A percentile compares a stretch with the other conserved stretches of the same genome.
These are phyloP conservation scores for Erigeron philadelphicus DNA, from an alignment of 140 eudicot genomes.

Conservation along the genomic window DNA sequence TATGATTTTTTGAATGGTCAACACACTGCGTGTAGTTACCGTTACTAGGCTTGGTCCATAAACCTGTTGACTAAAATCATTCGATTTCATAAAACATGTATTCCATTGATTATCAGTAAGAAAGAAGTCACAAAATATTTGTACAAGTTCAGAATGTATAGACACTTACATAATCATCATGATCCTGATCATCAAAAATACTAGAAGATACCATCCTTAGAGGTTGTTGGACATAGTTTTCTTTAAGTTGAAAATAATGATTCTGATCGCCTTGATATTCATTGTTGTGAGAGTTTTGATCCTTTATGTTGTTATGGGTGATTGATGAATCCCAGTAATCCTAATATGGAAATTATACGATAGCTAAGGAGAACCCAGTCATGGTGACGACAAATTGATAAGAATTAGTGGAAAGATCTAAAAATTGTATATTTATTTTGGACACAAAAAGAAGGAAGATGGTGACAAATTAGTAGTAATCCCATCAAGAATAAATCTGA, in stretches of 20 bases:
- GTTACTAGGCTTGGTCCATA: conserved; percentile 78
- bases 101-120: conserved; percentile 1
- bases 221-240: conserved; percentile 49
- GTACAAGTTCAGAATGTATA: conserved; percentile 12
- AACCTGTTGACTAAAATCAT: conserved; percentile 59
- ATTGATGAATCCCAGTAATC: conserved; percentile 52
- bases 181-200: conserved; percentile 35
- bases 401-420: too few species aligned
- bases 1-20: conserved; percentile 63
- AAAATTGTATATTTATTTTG: too few species aligned
- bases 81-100: conserved; percentile 24
- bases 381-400: too few species aligned
- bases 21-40: conserved; percentile 79
- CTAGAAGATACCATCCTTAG: conserved; percentile 58
- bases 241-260: conserved; percentile 28
- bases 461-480: too few species aligned
- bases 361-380: too few species aligned
- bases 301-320: conserved; percentile 37
- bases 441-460: too few species aligned
- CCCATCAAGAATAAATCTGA: too few species aligned
- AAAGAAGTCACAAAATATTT: not conserved
- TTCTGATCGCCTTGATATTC: conserved; percentile 34
- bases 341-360: conserved; percentile 31
- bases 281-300: conserved; percentile 35
- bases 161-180: conserved; percentile 59